Base-by-base conservation (phyloP, 176 grass and related monocot species). In the Cenchrus fungigraminus region DNA sequence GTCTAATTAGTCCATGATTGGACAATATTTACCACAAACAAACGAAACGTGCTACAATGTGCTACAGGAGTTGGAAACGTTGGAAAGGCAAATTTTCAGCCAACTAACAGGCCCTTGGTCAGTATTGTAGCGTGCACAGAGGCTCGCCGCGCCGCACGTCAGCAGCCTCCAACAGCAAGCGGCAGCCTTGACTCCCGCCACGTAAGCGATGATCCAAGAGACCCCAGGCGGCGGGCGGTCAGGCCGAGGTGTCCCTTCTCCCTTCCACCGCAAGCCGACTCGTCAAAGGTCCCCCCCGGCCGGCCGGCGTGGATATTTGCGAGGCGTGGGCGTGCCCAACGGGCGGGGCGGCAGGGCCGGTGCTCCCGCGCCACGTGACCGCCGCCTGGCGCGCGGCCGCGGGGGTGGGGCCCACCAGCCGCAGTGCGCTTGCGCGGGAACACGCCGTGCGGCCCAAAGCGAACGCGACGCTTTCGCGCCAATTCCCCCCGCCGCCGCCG, bases 401-500 rank as follows among this genome's bases (percentile, higher is more conserved):
- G 55, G 8, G 34, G 13, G 66, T 55, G 74, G 81, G 81, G 74
- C 46, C 74, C 74, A 7, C 46, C 74, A 67, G 11, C 22, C 0
- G 1, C 40, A 9, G 8, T 49, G 67, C 76, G 73, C 10, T 74
- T 67, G 83, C 81, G 87, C 87, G 82, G 76, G 87, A 89, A 89
- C 29, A 16, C 29, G 67, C 17, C 59, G 87, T 49, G 43, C 84
- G 60, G 34, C 55, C 19, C 68, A 11, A 45, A 31, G 55, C 68
- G 28, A 68, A 15, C 1, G 70, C 45, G 55, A 25, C 65, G 0
- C 34, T 71, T 90, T 90, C 78, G 78, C 88, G 88, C 88, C 83
- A 76, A 56, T 68, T 84, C 78, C 6, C 20, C 19, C 6, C 5
- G 16, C 20, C 17, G 6, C 16, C 54, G 5, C 11, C 19, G 64